Evolutionary conservation across 768 basidiomycete species (phyloP), one percentile per base, ranked within the genome.

Genomic region (Vararia minispora): DNA sequence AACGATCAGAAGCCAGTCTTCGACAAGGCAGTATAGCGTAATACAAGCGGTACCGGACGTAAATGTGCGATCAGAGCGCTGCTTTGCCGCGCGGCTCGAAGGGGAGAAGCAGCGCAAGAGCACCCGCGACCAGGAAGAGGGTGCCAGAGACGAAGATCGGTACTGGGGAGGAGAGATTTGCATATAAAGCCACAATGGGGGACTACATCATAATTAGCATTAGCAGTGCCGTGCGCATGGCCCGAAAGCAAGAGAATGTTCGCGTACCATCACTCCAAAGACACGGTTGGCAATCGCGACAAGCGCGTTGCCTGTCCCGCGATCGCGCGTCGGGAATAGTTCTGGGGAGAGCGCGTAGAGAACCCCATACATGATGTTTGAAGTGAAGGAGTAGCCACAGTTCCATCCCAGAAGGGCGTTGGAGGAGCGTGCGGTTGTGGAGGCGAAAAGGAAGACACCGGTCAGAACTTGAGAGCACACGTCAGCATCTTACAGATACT

Each of bases 1-100:
- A n/a, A n/a, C n/a, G n/a, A n/a, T n/a, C n/a, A n/a, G n/a, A n/a
- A n/a, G n/a, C n/a, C n/a, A n/a, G n/a, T n/a, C n/a, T n/a, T n/a
- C n/a, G n/a, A n/a, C n/a, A n/a, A n/a, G n/a, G n/a, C n/a, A n/a
- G n/a, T n/a, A n/a, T n/a, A n/a, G n/a, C n/a, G n/a, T n/a, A n/a
- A n/a, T n/a, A n/a, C n/a, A n/a, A n/a, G n/a, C n/a, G n/a, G n/a
- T n/a, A n/a, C n/a, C n/a, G n/a, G n/a, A n/a, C n/a, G n/a, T n/a
- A n/a, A n/a, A n/a, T n/a, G n/a, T n/a, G n/a, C n/a, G n/a, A n/a
- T 49, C 55, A 72, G 40, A 74, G 43, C 18, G 70, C 64, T 4
- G 76, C 72, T 46, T 65, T 72, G 3, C 75, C 75, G 16, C 68
- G 58, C 6, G 74, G 65, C 46, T 78, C 75, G 42, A 70, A 73